Evolutionary conservation across 352 stramenopile species (phyloP), one percentile per base, ranked within the genome.

Genomic region (Phytopythium helicoides): DNA sequence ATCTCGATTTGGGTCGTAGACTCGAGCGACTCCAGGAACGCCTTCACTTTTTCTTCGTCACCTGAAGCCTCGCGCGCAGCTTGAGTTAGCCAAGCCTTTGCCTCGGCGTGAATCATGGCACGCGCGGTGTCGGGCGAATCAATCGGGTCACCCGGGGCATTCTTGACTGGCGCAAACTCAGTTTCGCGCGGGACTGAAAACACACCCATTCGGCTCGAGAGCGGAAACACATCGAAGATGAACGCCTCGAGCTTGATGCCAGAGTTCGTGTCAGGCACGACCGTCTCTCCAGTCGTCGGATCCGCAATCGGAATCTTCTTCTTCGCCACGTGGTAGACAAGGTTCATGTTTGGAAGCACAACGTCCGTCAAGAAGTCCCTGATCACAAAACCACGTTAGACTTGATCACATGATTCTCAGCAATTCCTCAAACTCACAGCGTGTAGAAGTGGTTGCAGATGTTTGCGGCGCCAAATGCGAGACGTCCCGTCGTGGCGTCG

Each of bases 381-480:
- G 34, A 21, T 8, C 9, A 1, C 18, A 48, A 22, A 52, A n/a
- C n/a, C n/a, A n/a, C n/a, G n/a, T n/a, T n/a, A n/a, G n/a, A n/a
- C n/a, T n/a, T n/a, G n/a, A n/a, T n/a, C n/a, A n/a, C n/a, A n/a
- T n/a, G n/a, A n/a, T n/a, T n/a, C n/a, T n/a, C n/a, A n/a, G n/a
- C n/a, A n/a, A n/a, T n/a, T n/a, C n/a, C n/a, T n/a, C n/a, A 7
- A 26, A 62, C 98, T 34, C 87, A 92, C 34, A 97, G 47, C 1
- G 87, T 94, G 66, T 97, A 99, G 56, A 97, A 98, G 67, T 99
- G 96, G 81, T 99, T 99, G 88, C 97, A 99, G 67, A 99, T 99
- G 64, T 99, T 99, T 23, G 89, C 97, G 1, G 95, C 94, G 12
- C 95, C 92, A 68, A 97, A 99, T 0, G 90, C 62, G 10, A 99